Evolutionary conservation across 495 filamentous ascomycete genomes (phyloP), one percentile per base, ranked within the genome.

Genomic region (Penicillium simplicissimum): DNA sequence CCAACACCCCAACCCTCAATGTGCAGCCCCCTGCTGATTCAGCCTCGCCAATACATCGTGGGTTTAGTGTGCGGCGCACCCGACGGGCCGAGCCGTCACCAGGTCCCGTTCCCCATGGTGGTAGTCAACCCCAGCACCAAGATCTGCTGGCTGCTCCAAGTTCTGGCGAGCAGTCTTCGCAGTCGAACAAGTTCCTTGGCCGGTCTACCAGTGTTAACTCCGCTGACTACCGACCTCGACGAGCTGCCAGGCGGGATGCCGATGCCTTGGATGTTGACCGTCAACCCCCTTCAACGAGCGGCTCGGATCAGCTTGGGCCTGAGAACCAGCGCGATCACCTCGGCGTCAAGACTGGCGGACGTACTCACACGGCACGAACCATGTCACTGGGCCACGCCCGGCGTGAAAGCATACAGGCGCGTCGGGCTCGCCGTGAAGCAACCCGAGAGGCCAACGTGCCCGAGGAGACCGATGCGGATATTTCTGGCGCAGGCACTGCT

Each of bases 331-430:
- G 79, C 60, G 70, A 84, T 14, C 63, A 73, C 11, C 68, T 75
- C 5, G 72, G 73, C 40, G 48, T 58, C 4, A 75, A 67, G 37
- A 10, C 65, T 19, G 55, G 62, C 35, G 55, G 58, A 17, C 76
- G 76, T 47, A 72, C 73, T 2, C 76, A 79, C 53, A 80, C 91
- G 28, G 84, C 88, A 69, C 86, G 95, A 55, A 88, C 94, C 23
- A 96, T 95, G 74, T 96, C 93, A 3, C 80, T 98, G 37, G 93
- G 96, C 3, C 95, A 98, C 73, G 91, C 90, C 52, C 83, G 94
- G 52, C 81, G 91, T 56, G 93, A 96, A 73, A 95, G 92, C 68
- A 95, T 97, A 51, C 92, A 96, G 74, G 91, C 89, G 37, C 84
- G 92, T 58, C 84, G 92, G 61, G 79, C 87, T 59, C 79, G 87